Evolutionary conservation across 805 yeast genomes (phyloP).

Genomic region (Nakazawaea wickerhamii): DNA sequence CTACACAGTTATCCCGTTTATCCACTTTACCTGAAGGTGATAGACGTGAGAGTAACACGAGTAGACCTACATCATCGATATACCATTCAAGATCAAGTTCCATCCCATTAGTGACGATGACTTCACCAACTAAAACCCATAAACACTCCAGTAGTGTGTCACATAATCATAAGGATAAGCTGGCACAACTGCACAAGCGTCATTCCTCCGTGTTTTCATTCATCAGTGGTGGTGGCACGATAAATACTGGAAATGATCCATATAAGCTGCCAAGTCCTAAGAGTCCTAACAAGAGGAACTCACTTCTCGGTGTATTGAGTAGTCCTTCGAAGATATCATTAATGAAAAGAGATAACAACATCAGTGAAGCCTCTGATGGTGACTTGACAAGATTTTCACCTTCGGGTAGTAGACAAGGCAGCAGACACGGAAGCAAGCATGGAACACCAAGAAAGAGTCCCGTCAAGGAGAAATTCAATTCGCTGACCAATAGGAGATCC

Average conservation of each 20-base stretch:
- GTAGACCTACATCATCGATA: constrained; percentile 28
- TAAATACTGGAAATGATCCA: constrained; percentile 8
- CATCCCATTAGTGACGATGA: constrained; percentile 22
- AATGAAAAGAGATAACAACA: constrained; percentile 11
- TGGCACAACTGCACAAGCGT: constrained; percentile 48
- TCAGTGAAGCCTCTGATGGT: constrained; percentile 17
- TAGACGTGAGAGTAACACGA: constrained; percentile 5
- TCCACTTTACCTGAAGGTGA: constrained; percentile 13
- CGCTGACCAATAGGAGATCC: constrained; percentile 42
- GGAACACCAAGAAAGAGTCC: constrained; percentile 13
- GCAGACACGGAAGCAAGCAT: constrained; percentile 13
- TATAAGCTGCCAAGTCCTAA: constrained; percentile 7
- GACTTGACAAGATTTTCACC: constrained; percentile 15
- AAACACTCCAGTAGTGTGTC: constrained; percentile 20
- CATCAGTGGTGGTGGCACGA: constrained; percentile 23
- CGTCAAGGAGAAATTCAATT: neutral
- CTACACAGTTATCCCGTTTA: constrained; percentile 5
- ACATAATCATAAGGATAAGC: constrained; percentile 20
- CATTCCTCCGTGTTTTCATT: constrained; percentile 58
- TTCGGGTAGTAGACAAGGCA: constrained; percentile 1
- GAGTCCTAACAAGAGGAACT: constrained; percentile 9
- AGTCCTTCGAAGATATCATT: constrained; percentile 13
- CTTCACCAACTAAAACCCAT: constrained; percentile 29
- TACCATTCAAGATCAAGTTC: constrained; percentile 37
- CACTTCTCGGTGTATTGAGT: constrained; percentile 11